These are phyloP conservation scores for Colletotrichum filicis DNA, from an alignment of 2,329 filamentous ascomycete genomes.

Conservation along the genomic window DNA sequence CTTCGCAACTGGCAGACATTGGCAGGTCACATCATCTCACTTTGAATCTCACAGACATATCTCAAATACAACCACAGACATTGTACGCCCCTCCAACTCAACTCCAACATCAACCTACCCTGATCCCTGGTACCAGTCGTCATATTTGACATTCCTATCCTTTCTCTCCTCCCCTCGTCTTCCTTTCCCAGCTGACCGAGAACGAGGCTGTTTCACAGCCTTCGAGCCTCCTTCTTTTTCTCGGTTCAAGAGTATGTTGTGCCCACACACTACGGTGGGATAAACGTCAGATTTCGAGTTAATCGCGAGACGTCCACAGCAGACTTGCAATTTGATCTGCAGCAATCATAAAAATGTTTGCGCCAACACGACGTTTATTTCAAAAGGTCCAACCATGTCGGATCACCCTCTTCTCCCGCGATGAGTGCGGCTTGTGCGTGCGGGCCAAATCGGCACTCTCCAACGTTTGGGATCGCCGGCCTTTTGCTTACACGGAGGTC, in stretches of 20 bases:
- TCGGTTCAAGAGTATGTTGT: neutral
- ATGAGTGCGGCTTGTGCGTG: constrained; percentile 77
- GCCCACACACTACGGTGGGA: neutral
- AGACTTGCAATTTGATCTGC: neutral
- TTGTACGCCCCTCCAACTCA: neutral
- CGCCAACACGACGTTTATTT: constrained; percentile 57
- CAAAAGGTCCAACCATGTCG: constrained; percentile 59
- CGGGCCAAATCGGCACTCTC: constrained; percentile 76
- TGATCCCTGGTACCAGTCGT: constrained; percentile 2
- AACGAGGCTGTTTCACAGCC: constrained; percentile 30
- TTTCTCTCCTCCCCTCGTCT: neutral
- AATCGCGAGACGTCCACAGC: neutral
- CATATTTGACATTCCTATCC: neutral
- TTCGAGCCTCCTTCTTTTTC: neutral
- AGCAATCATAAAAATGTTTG: constrained; percentile 55
- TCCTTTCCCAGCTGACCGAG: constrained; percentile 18
- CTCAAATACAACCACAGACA: neutral
- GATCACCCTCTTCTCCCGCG: constrained; percentile 80
- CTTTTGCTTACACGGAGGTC: constrained; percentile 76
- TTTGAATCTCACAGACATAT: neutral
- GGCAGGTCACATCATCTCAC: constrained; percentile 21
- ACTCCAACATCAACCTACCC: neutral
- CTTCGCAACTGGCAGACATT: neutral
- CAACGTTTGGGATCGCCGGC: constrained; percentile 72
- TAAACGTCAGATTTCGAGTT: neutral